Base-by-base conservation (phyloP, 805 yeast genomes). In the Komagataella pseudopastoris region DNA sequence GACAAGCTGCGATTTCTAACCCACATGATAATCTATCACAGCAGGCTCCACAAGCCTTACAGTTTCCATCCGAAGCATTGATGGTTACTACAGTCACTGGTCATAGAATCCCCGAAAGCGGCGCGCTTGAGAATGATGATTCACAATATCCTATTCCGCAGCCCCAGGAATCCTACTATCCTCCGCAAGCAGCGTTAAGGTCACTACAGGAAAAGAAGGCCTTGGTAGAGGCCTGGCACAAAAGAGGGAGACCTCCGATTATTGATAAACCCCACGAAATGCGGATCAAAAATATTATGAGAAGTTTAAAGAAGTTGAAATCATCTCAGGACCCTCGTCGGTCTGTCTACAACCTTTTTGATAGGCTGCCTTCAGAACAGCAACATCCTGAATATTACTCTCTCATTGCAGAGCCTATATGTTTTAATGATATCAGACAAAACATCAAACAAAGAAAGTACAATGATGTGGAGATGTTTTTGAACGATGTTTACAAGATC, bases 201-300 rank as follows among this genome's bases (percentile, higher is more conserved):
- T 30, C 39, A 30, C 14, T 30, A 46, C 30, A 30, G 48, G 51
- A 53, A 22, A 51, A 52, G 23, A 51, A 52, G 46, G 52, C 49
- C 12, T 49, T 52, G 5, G 49, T 55, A 30, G 55, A 54, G 49
- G 54, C 53, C 1, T 83, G 88, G 58, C 76, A 79, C 36, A 83
- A 87, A 64, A 76, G 95, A 60, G 96, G 96, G 17, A 76, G 96
- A 59, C 96, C 96, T 4, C 96, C 96, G 2, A 84, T 88, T 52
- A 88, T 88, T 49, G 96, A 87, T 64, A 84, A 81, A 62, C 95
- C 96, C 5, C 90, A 85, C 65, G 97, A 93, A 66, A 88, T 88
- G 61, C 75, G 97, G 56, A 89, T 91, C 66, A 90, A 91, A 65
- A 81, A 88, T 57, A 82, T 93, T 44, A 69, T 93, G 72, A 80